phyloP scores from a whole-genome alignment of 352 stramenopile genomes.

The Pilasporangium apinafurcum region DNA sequence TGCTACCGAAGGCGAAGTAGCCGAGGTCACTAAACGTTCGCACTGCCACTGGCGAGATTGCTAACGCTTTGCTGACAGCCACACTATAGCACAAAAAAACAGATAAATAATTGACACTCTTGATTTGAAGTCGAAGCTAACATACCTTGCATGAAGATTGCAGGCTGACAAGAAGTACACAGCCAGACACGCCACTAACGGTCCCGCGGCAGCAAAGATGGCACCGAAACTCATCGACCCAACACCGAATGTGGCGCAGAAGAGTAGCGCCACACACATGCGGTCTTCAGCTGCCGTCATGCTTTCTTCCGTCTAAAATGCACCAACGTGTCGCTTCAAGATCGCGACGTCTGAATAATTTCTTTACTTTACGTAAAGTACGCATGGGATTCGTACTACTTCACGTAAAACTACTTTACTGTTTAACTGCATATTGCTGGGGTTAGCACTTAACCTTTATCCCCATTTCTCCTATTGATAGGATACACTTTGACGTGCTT shows the following conservation, averaged over 20 bases:
- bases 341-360: too few relatives aligned
- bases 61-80: conserved; percentile 52
- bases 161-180: conserved; percentile 76
- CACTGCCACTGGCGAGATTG: conserved; percentile 39
- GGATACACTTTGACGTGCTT: too few relatives aligned
- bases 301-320: background rate
- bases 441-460: too few relatives aligned
- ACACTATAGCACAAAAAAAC: conserved; percentile 18
- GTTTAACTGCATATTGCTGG: too few relatives aligned
- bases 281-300: conserved; percentile 34
- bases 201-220: conserved; percentile 51
- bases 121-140: too few relatives aligned
- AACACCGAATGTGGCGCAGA: conserved; percentile 69
- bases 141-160: conserved; percentile 60
- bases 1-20: conserved; percentile 47
- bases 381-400: too few relatives aligned
- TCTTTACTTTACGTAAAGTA: too few relatives aligned
- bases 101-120: background rate
- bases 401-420: too few relatives aligned
- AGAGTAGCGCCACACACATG: conserved; percentile 56
- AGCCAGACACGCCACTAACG: conserved; percentile 43
- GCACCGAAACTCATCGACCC: conserved; percentile 69
- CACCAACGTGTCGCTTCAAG: background rate
- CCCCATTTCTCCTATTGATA: too few relatives aligned
- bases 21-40: conserved; percentile 72